These are phyloP conservation scores for Fonsecaea pedrosoi DNA, from an alignment of 2,329 filamentous ascomycete species.

Conservation along the genomic window DNA sequence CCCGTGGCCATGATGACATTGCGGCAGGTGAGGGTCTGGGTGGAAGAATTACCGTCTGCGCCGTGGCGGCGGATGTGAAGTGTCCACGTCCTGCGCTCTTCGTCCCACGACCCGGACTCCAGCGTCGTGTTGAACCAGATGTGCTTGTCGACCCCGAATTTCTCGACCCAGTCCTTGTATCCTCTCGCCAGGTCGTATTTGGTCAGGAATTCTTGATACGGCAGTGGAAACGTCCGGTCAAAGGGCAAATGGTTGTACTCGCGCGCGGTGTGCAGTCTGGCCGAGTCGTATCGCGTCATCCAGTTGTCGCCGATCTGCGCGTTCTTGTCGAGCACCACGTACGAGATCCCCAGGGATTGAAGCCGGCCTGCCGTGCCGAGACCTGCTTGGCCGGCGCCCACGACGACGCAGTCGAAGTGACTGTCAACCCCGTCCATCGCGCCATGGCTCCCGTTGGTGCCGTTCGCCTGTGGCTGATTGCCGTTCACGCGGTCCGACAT, in stretches of 20 bases:
- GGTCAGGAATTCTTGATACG: conserved; percentile 41
- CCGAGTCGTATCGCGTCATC: conserved; percentile 56
- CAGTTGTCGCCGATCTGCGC: conserved; percentile 56
- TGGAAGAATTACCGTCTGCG: conserved; percentile 27
- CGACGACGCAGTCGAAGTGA: conserved; percentile 44
- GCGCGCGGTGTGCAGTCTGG: conserved; percentile 42
- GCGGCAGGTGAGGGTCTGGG: conserved; percentile 13
- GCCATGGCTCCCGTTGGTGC: background rate
- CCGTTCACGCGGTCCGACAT: conserved; percentile 9
- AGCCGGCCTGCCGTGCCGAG: conserved; percentile 53
- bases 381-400: conserved; percentile 55
- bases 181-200: conserved; percentile 40
- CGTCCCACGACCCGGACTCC: conserved; percentile 50
- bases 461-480: background rate
- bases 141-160: conserved; percentile 45
- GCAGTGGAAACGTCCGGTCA: conserved; percentile 40
- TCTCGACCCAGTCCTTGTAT: conserved; percentile 37
- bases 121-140: conserved; percentile 53
- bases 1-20: conserved; percentile 28
- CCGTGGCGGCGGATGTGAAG: conserved; percentile 43
- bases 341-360: conserved; percentile 51
- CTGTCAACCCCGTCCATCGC: background rate
- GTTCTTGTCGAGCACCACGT: conserved; percentile 55
- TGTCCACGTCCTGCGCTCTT: conserved; percentile 49
- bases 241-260: conserved; percentile 41